Percentiles rank a stretch among this genome's conserved stretches.
Conservation (phyloP, 169 alveolate genomes). For the Plasmodium gallinaceum region DNA sequence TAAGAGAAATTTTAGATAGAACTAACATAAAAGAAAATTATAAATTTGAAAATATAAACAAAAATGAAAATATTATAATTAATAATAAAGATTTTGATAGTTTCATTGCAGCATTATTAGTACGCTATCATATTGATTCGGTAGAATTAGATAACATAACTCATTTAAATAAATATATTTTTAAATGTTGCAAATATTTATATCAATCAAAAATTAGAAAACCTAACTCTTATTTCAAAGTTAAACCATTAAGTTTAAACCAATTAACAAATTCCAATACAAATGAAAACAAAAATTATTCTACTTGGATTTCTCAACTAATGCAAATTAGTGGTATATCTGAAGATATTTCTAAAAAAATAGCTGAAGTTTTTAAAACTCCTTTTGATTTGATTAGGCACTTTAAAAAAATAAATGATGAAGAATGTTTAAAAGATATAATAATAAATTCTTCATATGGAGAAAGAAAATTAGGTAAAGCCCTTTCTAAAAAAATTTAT, state of each 20-base stretch:
- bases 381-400: conserved; percentile 67
- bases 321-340: conserved; percentile 75
- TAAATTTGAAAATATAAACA: not conserved
- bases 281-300: conserved; percentile 8
- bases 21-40: conserved; percentile 1
- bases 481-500: conserved; percentile 57
- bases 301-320: conserved; percentile 64
- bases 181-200: conserved; percentile 58
- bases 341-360: conserved; percentile 47
- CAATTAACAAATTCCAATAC: conserved; percentile 3
- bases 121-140: conserved; percentile 37
- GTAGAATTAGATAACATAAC: conserved; percentile 47
- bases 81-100: conserved; percentile 38
- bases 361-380: conserved; percentile 36
- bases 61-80: conserved; percentile 15
- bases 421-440: conserved; percentile 64
- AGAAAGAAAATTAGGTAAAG: conserved; percentile 58
- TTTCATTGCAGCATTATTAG: conserved; percentile 30
- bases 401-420: conserved; percentile 65
- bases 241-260: conserved; percentile 43
- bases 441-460: conserved; percentile 60
- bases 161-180: conserved; percentile 29
- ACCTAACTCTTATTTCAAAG: conserved; percentile 53
- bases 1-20: conserved; percentile 59
- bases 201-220: conserved; percentile 53